Base-by-base conservation (phyloP, 768 basidiomycete genomes). In the Polyporus arcularius region DNA sequence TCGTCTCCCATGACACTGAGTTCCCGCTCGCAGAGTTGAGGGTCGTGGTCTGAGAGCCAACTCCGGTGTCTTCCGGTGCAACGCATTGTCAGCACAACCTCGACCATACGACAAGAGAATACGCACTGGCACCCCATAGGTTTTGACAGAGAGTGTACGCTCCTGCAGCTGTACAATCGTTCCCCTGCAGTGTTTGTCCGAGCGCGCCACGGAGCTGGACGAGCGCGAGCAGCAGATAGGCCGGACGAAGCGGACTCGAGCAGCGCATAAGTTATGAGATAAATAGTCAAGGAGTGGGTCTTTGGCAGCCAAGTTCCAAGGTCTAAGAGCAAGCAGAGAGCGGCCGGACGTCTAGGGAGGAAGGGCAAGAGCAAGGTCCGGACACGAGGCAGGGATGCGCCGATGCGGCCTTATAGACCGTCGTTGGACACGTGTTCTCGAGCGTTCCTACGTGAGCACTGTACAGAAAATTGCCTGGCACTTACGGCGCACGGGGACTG, bases 71-170 rank as follows among this genome's bases (percentile, higher is more conserved):
- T 82, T 53, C 15, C 1, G 38, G 45, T 21, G 18, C 14, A 21
- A 16, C 38, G 6, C 32, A 31, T 2, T 26, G 16, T 40, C 14
- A 58, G 47, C 49, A 3, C n/a, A n/a, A 28, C 28, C 26, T 35
- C 26, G 11, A 39, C 4, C 14, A 14, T 3, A 35, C 21, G 2
- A 46, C 30, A 35, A 31, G 45, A 49, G 30, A 26, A 30, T 30
- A 43, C 57, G 49, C 58, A 81, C 81, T 48, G 21, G 69, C 67
- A 7, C 82, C 83, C 84, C 84, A 86, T 16, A 82, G 78, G 66
- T 86, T 83, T 66, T 84, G 80, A 73, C 83, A 85, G 31, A 85
- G 76, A 0, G 76, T 79, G 68, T 75, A 85, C 21, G 71, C 68
- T 0, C 83, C 83, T 8, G 79, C 79, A 31, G 47, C 52, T 4